A percentile compares a stretch with the other conserved stretches of the same genome.
Conservation (phyloP, 495 filamentous ascomycete species). For the Neurospora sp. region DNA sequence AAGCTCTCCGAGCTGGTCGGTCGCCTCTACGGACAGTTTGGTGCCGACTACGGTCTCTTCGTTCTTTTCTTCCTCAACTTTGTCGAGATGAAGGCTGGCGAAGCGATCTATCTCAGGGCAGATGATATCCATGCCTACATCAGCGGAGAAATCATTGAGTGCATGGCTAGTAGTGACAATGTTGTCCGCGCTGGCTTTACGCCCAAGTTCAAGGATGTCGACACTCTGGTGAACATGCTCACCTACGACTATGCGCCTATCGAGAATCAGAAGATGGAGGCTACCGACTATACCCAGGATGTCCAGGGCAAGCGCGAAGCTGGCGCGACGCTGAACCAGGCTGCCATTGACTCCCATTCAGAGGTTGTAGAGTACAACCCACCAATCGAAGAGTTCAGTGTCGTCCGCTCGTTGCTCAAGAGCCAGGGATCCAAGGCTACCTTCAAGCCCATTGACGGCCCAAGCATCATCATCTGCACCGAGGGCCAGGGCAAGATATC, state of each 20-base stretch:
- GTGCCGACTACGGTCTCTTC: slow-evolving; percentile 35
- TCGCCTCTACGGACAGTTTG: slow-evolving; percentile 54
- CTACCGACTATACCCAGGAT: slow-evolving; percentile 50
- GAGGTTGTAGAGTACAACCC: slow-evolving; percentile 73
- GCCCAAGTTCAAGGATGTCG: slow-evolving; percentile 95
- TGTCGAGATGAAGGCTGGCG: slow-evolving; percentile 59
- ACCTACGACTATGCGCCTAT: slow-evolving; percentile 93
- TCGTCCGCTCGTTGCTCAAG: slow-evolving; percentile 69
- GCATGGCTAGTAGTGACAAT: slow-evolving; percentile 97
- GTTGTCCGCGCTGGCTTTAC: slow-evolving; percentile 96
- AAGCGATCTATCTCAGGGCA: slow-evolving; percentile 91
- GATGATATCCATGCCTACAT: slow-evolving; percentile 97
- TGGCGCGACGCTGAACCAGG: slow-evolving; percentile 65
- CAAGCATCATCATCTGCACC: slow-evolving; percentile 88
- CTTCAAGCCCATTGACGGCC: slow-evolving; percentile 78
- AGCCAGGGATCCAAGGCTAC: slow-evolving; percentile 65
- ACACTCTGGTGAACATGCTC: slow-evolving; percentile 81
- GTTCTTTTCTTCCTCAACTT: slow-evolving; percentile 38
- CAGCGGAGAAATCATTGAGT: slow-evolving; percentile 94
- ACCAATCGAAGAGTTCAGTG: slow-evolving; percentile 93
- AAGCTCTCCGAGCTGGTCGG: slow-evolving; percentile 67
- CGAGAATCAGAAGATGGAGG: slow-evolving; percentile 83
- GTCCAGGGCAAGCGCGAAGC: slow-evolving; percentile 23
- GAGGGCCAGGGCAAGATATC: slow-evolving; percentile 68
- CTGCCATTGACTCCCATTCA: slow-evolving; percentile 67